Evolutionary conservation across 2,329 filamentous ascomycete genomes (phyloP).

Genomic region (Gaeumannomyces tritici): DNA sequence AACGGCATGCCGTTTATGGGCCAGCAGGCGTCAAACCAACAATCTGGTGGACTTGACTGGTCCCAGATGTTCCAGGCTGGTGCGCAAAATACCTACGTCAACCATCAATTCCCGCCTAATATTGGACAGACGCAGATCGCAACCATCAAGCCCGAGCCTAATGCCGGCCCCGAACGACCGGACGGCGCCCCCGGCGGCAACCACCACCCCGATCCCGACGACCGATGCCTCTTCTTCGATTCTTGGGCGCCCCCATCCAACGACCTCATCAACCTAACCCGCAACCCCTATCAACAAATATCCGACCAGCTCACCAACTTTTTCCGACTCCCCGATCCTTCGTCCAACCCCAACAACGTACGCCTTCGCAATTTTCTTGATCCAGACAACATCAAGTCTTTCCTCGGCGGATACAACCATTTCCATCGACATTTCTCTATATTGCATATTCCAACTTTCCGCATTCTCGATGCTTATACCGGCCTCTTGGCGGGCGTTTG

Average conservation of each 20-base stretch:
- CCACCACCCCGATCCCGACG: slow-evolving; percentile 25
- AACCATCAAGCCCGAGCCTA: slow-evolving; percentile 55
- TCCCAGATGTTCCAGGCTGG: slow-evolving; percentile 69
- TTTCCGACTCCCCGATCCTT: slow-evolving; percentile 35
- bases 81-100: slow-evolving; percentile 57
- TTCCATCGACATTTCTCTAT: slow-evolving; percentile 67
- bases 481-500: slow-evolving; percentile 61
- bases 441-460: slow-evolving; percentile 63
- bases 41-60: slow-evolving; percentile 58
- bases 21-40: slow-evolving; percentile 50
- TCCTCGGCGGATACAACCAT: slow-evolving; percentile 61
- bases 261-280: slow-evolving; percentile 13
- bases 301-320: slow-evolving; percentile 48
- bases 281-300: slow-evolving; percentile 42
- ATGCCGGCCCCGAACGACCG: slow-evolving; percentile 38
- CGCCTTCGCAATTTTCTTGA: slow-evolving; percentile 52
- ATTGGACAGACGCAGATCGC: slow-evolving; percentile 59
- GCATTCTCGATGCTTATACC: slow-evolving; percentile 54
- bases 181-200: slow-evolving; percentile 29
- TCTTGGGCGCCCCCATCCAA: slow-evolving; percentile 33
- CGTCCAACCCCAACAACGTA: slow-evolving; percentile 29
- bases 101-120: slow-evolving; percentile 54
- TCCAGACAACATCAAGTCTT: slow-evolving; percentile 59
- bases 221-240: slow-evolving; percentile 36
- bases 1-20: slow-evolving; percentile 57